Conservation (phyloP, 1,284 basidiomycete species). For the Cutaneotrichosporon dermatis region DNA sequence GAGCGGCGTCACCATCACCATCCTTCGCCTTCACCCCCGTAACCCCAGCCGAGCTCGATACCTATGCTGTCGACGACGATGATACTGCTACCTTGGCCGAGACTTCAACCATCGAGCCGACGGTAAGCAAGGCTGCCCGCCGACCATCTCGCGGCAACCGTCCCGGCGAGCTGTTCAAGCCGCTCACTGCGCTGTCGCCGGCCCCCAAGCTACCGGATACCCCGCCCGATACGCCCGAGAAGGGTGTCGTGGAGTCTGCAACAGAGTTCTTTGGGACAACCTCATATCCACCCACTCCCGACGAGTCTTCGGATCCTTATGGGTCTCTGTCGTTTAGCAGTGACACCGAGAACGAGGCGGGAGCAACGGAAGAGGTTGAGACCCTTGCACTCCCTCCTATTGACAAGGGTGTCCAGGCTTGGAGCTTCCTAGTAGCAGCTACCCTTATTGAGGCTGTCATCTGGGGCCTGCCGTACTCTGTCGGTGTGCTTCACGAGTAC, state of each 20-base stretch:
- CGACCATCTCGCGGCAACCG: too few relatives aligned
- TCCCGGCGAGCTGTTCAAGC: too few relatives aligned
- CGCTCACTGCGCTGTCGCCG: too few relatives aligned
- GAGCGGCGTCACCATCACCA: too few relatives aligned
- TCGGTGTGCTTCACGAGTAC: conserved; percentile 45
- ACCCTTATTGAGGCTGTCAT: conserved; percentile 41
- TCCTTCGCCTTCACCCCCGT: too few relatives aligned
- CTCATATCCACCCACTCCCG: neutral
- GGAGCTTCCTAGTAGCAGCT: conserved; percentile 43
- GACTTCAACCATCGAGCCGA: too few relatives aligned
- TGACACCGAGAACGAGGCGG: neutral
- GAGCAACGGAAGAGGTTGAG: neutral
- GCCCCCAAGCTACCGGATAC: neutral
- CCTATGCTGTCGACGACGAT: too few relatives aligned
- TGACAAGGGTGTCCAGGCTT: conserved; percentile 42
- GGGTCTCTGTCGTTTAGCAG: neutral
- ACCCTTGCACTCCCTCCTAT: conserved; percentile 32
- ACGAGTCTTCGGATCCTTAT: neutral
- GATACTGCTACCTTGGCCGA: too few relatives aligned
- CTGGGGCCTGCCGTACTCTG: conserved; percentile 45
- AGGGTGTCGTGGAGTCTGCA: neutral
- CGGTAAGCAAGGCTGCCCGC: too few relatives aligned
- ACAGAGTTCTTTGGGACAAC: neutral
- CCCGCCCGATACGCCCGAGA: neutral
- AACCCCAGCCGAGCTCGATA: too few relatives aligned